Evolutionary conservation across 495 filamentous ascomycete genomes (phyloP), one percentile per base, ranked within the genome.

Genomic region (Elaphomyces granulatus): DNA sequence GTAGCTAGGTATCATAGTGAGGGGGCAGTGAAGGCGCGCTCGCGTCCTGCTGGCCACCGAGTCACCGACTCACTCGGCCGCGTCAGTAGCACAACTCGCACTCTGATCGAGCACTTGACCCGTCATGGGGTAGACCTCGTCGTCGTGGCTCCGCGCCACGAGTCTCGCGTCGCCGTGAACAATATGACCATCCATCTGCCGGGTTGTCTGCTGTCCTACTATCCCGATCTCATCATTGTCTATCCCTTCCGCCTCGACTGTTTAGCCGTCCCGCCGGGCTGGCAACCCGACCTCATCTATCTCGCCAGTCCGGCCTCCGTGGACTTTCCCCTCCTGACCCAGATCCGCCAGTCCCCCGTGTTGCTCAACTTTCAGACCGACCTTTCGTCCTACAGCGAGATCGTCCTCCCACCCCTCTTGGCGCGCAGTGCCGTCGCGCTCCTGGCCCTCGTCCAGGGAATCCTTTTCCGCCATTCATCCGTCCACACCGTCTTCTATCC

Each of bases 301-400:
- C 54, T 78, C 1, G 76, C 76, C 9, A 77, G 72, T 38, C 76
- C 76, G 0, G 76, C 76, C 0, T 75, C 70, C 2, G 50, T 80
- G 8, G 75, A 75, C 7, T 80, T 78, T 44, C 75, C 78, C 43
- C 66, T 78, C 44, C 62, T 78, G 42, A 58, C 77, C 36, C 63
- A 77, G 44, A 63, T 72, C 17, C 69, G 71, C 35, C 67, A 76
- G 43, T 61, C 72, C 1, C 68, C 72, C 3, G 54, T 74, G 0
- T 56, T 78, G 32, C 63, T 74, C 43, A 80, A 78, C 49, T 78
- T 77, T 46, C 75, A 80, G 47, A 80, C 75, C 0, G 74, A 80
- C 50, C 59, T 80, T 4, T 70, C 73, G 0, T 70, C 72, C 9
- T 80, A 80, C 45, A 68, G 69, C 48, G 64, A 67, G 37, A 72